These are phyloP conservation scores for Plicaturopsis crispa DNA, from an alignment of 768 basidiomycete genomes.

Conservation along the genomic window DNA sequence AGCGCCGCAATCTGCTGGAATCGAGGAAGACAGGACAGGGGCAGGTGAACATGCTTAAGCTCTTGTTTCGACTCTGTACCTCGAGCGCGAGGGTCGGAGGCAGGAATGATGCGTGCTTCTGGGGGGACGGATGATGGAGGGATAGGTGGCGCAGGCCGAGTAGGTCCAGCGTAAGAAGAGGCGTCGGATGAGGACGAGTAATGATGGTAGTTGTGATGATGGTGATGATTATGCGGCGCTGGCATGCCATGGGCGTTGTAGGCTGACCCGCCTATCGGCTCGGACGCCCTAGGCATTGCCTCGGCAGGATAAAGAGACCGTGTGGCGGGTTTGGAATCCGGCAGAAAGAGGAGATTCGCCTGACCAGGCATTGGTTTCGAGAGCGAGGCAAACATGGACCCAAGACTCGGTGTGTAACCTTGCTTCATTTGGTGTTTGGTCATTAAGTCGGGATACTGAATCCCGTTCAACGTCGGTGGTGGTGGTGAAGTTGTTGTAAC, in stretches of 20 bases:
- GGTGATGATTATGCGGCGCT: constrained; percentile 13
- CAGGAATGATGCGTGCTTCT: constrained; percentile 24
- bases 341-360: constrained; percentile 39
- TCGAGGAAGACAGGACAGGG: constrained; percentile 62
- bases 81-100: constrained; percentile 12
- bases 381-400: constrained; percentile 57
- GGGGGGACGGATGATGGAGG: constrained; percentile 11
- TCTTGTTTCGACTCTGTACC: constrained; percentile 28
- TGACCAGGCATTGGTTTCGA: constrained; percentile 24
- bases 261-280: constrained; percentile 13
- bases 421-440: constrained; percentile 70
- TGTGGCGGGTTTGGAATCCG: constrained; percentile 10
- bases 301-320: constrained; percentile 22
- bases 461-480: constrained; percentile 36
- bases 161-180: constrained; percentile 21
- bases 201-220: constrained; percentile 11
- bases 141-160: constrained; percentile 17
- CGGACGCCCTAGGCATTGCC: constrained; percentile 26
- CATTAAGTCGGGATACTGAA: constrained; percentile 70
- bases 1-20: constrained; percentile 73
- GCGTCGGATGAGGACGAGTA: constrained; percentile 11
- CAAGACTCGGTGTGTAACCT: constrained; percentile 71
- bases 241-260: constrained; percentile 13
- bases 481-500: constrained; percentile 68
- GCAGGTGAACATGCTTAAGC: constrained; percentile 61